Conservation (phyloP, 1,139 yeast species). For the Casaregolazyma suthepensis region DNA sequence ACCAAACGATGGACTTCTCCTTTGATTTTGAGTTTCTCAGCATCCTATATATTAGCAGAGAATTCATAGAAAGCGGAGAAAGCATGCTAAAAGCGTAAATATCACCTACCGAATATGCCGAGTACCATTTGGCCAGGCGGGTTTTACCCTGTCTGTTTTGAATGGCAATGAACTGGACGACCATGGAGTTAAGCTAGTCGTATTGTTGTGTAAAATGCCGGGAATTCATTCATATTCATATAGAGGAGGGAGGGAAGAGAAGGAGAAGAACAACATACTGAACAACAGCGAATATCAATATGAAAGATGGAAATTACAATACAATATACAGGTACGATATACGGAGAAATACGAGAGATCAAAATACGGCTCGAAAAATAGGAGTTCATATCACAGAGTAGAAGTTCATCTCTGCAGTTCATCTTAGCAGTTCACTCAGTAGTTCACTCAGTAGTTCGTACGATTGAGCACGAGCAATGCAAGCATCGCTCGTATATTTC, state of each 20-base stretch:
- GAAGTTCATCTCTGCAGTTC: no score
- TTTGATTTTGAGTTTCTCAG: conserved; percentile 47
- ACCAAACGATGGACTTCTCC: conserved; percentile 76
- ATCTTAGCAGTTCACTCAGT: background rate
- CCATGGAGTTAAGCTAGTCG: conserved; percentile 39
- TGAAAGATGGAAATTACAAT: background rate
- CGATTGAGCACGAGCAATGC: no score
- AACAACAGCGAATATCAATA: background rate
- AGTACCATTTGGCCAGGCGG: conserved; percentile 78
- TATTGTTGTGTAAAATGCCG: background rate
- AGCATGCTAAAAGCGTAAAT: background rate
- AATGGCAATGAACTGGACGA: conserved; percentile 70
- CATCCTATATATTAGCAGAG: conserved; percentile 33
- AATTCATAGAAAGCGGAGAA: background rate
- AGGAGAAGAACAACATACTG: no score
- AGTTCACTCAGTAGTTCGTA: background rate
- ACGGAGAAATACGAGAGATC: no score
- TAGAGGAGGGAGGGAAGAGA: background rate
- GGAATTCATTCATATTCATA: background rate
- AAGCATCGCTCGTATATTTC: no score
- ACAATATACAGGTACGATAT: no score
- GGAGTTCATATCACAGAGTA: no score
- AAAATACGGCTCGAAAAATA: no score
- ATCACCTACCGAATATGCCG: conserved; percentile 33
- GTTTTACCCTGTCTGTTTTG: conserved; percentile 93